A percentile compares a stretch with the other conserved stretches of the same genome.
phyloP scores from a whole-genome alignment of 805 yeast genomes.

The Hanseniaspora lachancei region DNA sequence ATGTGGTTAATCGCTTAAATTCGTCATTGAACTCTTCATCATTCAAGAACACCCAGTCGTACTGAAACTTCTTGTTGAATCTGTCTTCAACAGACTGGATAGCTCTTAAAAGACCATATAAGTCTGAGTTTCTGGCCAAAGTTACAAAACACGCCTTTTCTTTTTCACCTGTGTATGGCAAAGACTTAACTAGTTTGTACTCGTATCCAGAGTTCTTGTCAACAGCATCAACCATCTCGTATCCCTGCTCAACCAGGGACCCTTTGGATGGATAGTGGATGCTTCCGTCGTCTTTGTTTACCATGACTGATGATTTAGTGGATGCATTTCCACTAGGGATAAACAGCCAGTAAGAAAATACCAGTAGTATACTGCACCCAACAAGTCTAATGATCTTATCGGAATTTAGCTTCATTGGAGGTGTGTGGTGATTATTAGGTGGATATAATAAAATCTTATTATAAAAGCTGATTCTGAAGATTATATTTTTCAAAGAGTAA shows the following conservation, averaged over 20 bases:
- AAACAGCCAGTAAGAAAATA: slow-evolving; percentile 12
- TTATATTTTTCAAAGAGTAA: no score
- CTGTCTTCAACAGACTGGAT: slow-evolving; percentile 77
- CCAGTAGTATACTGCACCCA: slow-evolving; percentile 9
- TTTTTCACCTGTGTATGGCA: slow-evolving; percentile 23
- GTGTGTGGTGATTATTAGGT: background rate
- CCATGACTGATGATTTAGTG: background rate
- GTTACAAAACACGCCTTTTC: slow-evolving; percentile 72
- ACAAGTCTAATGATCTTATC: slow-evolving; percentile 8
- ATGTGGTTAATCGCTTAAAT: slow-evolving; percentile 53
- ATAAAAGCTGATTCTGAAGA: no score
- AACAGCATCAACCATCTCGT: background rate
- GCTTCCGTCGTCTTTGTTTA: slow-evolving; percentile 6
- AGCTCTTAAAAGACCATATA: slow-evolving; percentile 47
- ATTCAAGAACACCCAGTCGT: slow-evolving; percentile 92
- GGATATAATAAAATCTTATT: no score
- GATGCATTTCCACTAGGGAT: background rate
- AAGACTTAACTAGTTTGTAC: slow-evolving; percentile 8
- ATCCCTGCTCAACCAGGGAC: background rate
- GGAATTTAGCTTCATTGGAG: slow-evolving; percentile 5
- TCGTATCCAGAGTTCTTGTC: slow-evolving; percentile 4
- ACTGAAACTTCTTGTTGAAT: slow-evolving; percentile 65
- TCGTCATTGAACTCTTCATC: slow-evolving; percentile 76
- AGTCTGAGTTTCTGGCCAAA: slow-evolving; percentile 63
- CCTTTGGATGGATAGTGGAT: background rate